Percentiles rank a stretch among this genome's conserved stretches.
Conservation (phyloP, 768 basidiomycete species). For the Termitomyces eurrhizus region DNA sequence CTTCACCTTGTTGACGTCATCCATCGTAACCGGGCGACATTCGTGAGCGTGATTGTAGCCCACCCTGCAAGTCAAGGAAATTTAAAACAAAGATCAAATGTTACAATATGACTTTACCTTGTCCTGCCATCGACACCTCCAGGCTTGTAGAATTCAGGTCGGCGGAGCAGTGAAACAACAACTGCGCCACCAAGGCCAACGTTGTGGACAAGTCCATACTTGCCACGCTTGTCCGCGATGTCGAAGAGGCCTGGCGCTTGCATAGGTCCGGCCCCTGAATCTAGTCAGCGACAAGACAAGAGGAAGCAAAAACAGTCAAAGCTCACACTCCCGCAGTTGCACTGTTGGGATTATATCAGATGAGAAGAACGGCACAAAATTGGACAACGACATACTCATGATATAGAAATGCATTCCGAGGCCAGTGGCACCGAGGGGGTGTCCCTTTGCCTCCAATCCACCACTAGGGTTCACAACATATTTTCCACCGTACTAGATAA, state of each 20-base stretch:
- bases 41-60: constrained; percentile 81
- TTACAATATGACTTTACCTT: constrained; percentile 37
- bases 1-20: constrained; percentile 75
- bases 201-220: constrained; percentile 81
- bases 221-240: constrained; percentile 59
- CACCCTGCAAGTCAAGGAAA: constrained; percentile 36
- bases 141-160: constrained; percentile 71
- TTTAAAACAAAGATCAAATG: background rate
- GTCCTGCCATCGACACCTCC: constrained; percentile 65
- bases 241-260: constrained; percentile 72
- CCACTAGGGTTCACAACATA: constrained; percentile 84
- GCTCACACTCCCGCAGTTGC: constrained; percentile 69
- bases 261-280: constrained; percentile 78
- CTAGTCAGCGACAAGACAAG: background rate
- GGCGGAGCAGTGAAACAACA: constrained; percentile 69
- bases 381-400: constrained; percentile 46
- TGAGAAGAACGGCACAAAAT: background rate
- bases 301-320: constrained; percentile 1
- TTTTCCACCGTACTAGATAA: constrained; percentile 70
- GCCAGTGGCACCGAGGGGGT: constrained; percentile 81
- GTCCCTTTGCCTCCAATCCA: constrained; percentile 86
- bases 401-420: constrained; percentile 88
- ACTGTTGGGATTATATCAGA: constrained; percentile 33
- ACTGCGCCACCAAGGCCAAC: constrained; percentile 80
- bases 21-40: constrained; percentile 54